A percentile compares a stretch with the other conserved stretches of the same genome.
Evolutionary conservation across 441 rosid genomes (phyloP).

Genomic region (Corymbia citriodora): DNA sequence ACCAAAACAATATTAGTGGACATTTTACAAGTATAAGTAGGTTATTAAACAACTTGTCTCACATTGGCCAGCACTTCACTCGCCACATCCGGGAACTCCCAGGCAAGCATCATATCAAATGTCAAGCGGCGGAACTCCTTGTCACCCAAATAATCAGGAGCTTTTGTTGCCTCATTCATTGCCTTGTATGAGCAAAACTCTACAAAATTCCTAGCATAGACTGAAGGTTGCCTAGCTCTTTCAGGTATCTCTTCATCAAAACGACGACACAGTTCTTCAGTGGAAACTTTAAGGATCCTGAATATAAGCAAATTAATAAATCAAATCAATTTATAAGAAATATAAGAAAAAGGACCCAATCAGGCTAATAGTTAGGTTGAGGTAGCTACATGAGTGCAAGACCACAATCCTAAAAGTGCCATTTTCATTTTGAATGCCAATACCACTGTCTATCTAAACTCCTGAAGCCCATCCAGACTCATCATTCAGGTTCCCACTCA

Average conservation of each 20-base stretch:
- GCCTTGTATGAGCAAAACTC: constrained; percentile 84
- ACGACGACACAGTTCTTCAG: constrained; percentile 58
- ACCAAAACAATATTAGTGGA: neutral
- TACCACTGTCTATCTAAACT: neutral
- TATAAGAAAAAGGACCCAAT: neutral
- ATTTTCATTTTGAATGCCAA: neutral
- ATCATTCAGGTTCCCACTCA: neutral
- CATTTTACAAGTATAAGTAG: neutral
- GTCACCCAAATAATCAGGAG: constrained; percentile 58
- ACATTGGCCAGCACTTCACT: constrained; percentile 35
- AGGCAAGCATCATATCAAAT: constrained; percentile 96
- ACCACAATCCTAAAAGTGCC: neutral
- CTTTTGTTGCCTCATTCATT: constrained; percentile 30
- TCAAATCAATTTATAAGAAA: neutral
- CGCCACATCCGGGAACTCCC: constrained; percentile 69
- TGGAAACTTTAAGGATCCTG: constrained; percentile 61
- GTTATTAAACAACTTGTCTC: neutral
- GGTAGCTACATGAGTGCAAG: neutral
- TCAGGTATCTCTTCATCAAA: constrained; percentile 73
- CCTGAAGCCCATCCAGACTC: neutral
- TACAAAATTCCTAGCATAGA: constrained; percentile 63
- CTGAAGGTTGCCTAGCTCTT: constrained; percentile 58
- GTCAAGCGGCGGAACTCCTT: constrained; percentile 66
- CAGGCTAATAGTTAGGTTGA: neutral
- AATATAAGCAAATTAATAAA: neutral